Evolutionary conservation across 768 basidiomycete genomes (phyloP).

Genomic region (Auriscalpium microsporum): DNA sequence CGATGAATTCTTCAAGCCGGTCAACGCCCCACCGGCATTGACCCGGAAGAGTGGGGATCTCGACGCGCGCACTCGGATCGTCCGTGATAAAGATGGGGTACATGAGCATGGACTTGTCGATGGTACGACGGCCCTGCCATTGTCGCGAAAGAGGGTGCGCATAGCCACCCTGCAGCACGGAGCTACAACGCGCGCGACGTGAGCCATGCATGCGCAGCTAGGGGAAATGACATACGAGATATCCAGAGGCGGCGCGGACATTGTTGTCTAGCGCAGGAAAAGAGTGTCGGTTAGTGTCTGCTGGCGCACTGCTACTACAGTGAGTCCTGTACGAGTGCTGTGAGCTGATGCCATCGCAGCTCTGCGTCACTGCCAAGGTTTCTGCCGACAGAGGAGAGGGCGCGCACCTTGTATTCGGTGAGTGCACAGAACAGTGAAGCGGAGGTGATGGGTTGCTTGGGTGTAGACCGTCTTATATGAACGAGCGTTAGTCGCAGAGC

Average conservation of each 20-base stretch:
- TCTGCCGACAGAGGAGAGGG: no score
- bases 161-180: constrained; percentile 88
- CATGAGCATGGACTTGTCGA: constrained; percentile 94
- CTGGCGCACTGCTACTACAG: no score
- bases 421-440: not conserved
- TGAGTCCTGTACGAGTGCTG: no score
- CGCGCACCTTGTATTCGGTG: no score
- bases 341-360: no score
- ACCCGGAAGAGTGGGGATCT: constrained; percentile 72
- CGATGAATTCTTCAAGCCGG: constrained; percentile 77
- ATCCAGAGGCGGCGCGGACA: constrained; percentile 5
- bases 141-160: constrained; percentile 82
- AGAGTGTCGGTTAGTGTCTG: no score
- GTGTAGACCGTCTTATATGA: no score
- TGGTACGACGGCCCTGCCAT: constrained; percentile 75
- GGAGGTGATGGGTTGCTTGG: no score
- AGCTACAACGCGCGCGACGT: constrained; percentile 31
- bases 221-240: constrained; percentile 9
- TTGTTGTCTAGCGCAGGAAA: not conserved
- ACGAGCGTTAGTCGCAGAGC: no score
- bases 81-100: constrained; percentile 99
- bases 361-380: no score
- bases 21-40: constrained; percentile 96
- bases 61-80: constrained; percentile 75
- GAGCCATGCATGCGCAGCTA: not conserved